Conservation (phyloP, 164 flowering plant species). For the Vitis cinerea region DNA sequence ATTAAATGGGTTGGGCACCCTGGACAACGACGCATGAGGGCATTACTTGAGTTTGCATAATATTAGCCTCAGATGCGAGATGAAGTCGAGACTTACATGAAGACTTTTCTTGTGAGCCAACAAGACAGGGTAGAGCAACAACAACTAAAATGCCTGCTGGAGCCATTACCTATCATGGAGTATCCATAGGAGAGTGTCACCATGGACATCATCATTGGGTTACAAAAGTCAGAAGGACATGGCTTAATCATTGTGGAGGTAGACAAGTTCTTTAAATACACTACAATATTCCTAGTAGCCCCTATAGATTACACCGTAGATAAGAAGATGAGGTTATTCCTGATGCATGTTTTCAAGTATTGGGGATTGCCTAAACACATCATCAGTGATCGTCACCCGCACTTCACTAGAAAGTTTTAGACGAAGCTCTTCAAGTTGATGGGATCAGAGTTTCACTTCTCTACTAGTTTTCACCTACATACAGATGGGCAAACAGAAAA, state of each 20-base stretch:
- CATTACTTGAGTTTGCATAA: not conserved
- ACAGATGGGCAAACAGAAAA: not conserved
- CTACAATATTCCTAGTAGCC: not conserved
- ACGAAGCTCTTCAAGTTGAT: not conserved
- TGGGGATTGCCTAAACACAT: not conserved
- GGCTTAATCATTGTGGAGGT: not conserved
- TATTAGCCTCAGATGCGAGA: slow-evolving; percentile 10
- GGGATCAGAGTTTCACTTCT: not conserved
- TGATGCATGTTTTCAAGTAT: slow-evolving; percentile 8
- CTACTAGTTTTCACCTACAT: not conserved
- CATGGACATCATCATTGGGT: no score
- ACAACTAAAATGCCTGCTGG: no score
- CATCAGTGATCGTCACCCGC: not conserved
- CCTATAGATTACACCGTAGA: not conserved
- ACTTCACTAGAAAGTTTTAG: not conserved
- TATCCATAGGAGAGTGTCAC: no score
- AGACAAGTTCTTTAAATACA: slow-evolving; percentile 13
- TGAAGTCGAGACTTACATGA: slow-evolving; percentile 6
- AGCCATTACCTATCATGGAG: no score
- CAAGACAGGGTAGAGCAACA: slow-evolving; percentile 11
- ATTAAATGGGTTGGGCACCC: slow-evolving; percentile 12
- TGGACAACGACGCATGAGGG: not conserved
- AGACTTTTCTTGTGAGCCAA: slow-evolving; percentile 15
- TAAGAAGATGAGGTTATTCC: not conserved
- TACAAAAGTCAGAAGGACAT: no score